These are phyloP conservation scores for Epichloe scottii DNA, from an alignment of 2,329 filamentous ascomycete genomes.

Conservation along the genomic window DNA sequence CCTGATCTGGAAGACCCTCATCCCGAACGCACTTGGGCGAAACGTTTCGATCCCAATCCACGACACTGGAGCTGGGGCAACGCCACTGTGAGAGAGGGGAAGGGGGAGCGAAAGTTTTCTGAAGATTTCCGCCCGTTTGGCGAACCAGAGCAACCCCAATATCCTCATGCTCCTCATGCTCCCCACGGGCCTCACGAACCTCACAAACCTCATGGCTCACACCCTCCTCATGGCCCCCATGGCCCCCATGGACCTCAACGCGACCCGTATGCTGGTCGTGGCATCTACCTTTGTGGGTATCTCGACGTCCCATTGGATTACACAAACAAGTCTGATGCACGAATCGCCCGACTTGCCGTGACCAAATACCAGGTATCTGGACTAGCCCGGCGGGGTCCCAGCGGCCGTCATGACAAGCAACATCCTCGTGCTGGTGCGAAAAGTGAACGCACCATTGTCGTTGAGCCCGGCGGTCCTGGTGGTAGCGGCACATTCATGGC, in stretches of 20 bases:
- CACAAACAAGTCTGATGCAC: constrained; percentile 28
- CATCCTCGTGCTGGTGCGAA: constrained; percentile 18
- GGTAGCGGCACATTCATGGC: constrained; percentile 32
- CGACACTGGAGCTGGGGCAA: constrained; percentile 34
- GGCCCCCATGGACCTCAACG: constrained; percentile 2
- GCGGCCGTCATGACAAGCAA: neutral
- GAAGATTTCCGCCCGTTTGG: neutral
- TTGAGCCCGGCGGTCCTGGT: constrained; percentile 39
- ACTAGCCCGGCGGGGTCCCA: constrained; percentile 15
- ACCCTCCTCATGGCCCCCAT: neutral
- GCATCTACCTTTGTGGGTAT: constrained; percentile 35
- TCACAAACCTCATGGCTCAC: neutral
- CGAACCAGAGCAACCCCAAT: neutral
- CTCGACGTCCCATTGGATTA: constrained; percentile 36
- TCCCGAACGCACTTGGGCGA: constrained; percentile 26
- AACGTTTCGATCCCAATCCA: constrained; percentile 30
- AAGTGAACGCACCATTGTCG: constrained; percentile 33
- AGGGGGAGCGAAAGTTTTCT: neutral
- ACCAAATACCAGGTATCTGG: constrained; percentile 37
- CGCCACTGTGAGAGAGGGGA: neutral
- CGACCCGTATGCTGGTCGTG: constrained; percentile 25
- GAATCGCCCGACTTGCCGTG: constrained; percentile 34
- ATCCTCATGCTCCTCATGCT: neutral
- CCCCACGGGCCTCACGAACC: neutral
- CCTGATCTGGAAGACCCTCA: constrained; percentile 28